Evolutionary conservation across 106 monocot species (phyloP).

Genomic region (Dactylorhiza incarnata): DNA sequence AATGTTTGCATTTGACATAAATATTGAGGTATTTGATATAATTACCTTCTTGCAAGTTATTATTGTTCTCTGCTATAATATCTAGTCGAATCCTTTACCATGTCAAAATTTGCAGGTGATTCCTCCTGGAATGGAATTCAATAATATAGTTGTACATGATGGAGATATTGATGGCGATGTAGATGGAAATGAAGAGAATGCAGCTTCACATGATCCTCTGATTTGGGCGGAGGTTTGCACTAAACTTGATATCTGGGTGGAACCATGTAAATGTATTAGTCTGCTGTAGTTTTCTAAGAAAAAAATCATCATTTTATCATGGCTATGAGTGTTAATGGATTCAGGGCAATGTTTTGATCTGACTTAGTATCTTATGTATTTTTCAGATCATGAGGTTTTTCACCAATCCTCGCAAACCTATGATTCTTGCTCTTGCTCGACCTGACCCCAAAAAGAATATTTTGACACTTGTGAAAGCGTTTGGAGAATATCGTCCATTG

Average conservation of each 20-base stretch:
- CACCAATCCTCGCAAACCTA: constrained; percentile 91
- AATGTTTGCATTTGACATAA: too few relatives aligned
- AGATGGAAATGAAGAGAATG: constrained; percentile 66
- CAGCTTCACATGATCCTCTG: constrained; percentile 61
- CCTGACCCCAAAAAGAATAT: constrained; percentile 98
- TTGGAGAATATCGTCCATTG: constrained; percentile 83
- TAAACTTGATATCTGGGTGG: background rate
- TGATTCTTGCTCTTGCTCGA: constrained; percentile 97
- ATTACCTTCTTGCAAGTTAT: background rate
- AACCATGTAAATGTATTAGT: background rate
- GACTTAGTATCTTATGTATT: background rate
- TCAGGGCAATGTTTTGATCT: background rate
- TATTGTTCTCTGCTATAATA: background rate
- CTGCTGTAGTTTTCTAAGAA: background rate
- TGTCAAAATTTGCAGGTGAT: constrained; percentile 43
- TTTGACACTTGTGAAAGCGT: constrained; percentile 85
- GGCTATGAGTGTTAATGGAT: background rate
- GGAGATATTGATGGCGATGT: constrained; percentile 60
- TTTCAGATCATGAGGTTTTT: constrained; percentile 95
- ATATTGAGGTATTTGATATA: background rate
- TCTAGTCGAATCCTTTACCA: background rate
- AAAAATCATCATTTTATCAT: background rate
- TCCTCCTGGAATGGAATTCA: constrained; percentile 98
- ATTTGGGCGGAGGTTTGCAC: constrained; percentile 87
- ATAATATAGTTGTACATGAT: constrained; percentile 49